Conservation (phyloP, 164 flowering plant species). For the Kalanchoe fedtschenkoi region DNA sequence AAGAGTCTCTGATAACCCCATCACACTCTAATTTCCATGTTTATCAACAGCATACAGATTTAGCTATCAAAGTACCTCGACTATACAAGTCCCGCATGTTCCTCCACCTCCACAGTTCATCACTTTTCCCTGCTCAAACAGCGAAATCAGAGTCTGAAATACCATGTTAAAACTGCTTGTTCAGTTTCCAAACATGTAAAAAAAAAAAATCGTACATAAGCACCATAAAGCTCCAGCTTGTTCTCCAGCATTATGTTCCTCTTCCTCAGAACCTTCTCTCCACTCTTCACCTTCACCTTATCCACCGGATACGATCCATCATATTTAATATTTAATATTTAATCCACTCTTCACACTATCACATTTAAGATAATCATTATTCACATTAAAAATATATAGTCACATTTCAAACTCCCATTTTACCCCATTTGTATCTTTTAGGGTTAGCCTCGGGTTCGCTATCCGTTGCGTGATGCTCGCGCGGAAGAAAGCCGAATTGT, state of each 20-base stretch:
- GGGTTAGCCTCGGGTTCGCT: no score
- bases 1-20: not conserved
- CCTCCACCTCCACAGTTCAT: slow-evolving; percentile 99
- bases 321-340: no score
- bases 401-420: no score
- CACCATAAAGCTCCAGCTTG: slow-evolving; percentile 85
- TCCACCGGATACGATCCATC: slow-evolving; percentile 62
- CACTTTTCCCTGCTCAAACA: slow-evolving; percentile 60
- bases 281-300: slow-evolving; percentile 56
- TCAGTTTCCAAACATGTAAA: no score
- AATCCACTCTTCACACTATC: no score
- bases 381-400: no score
- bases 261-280: slow-evolving; percentile 88
- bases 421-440: no score
- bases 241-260: slow-evolving; percentile 82
- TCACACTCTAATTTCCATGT: not conserved
- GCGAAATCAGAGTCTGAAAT: not conserved
- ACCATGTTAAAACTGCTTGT: no score
- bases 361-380: no score
- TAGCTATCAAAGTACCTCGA: slow-evolving; percentile 50
- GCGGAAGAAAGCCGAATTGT: no score
- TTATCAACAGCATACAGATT: not conserved
- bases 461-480: no score
- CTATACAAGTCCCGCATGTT: slow-evolving; percentile 96
- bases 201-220: slow-evolving; percentile 47